Percentiles rank a stretch among this genome's conserved stretches.
These are phyloP conservation scores for Leccinum variicolor DNA, from an alignment of 768 basidiomycete species.

Conservation along the genomic window DNA sequence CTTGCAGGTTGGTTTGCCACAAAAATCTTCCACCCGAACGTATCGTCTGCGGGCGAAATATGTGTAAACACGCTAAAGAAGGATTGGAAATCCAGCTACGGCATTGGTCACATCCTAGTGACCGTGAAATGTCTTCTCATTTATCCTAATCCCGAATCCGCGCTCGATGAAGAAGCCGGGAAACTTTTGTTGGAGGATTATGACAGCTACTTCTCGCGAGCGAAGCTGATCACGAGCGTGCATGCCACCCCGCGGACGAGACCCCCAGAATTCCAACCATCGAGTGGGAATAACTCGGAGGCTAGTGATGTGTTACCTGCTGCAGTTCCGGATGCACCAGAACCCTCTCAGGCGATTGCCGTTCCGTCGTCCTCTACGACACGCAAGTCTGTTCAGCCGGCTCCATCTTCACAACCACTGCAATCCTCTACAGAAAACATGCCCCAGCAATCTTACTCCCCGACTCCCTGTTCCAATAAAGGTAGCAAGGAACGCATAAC, in stretches of 20 bases:
- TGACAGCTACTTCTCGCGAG: conserved; percentile 80
- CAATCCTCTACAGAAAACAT: conserved; percentile 38
- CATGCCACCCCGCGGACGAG: conserved; percentile 81
- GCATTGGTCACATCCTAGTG: conserved; percentile 86
- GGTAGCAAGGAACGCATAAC: conserved; percentile 56
- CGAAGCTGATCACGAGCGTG: conserved; percentile 84
- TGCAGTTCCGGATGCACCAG: conserved; percentile 16
- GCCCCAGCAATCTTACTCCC: conserved; percentile 38
- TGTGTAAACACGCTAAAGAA: conserved; percentile 98
- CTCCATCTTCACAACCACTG: conserved; percentile 37
- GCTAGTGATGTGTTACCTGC: conserved; percentile 11
- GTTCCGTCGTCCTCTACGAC: conserved; percentile 39
- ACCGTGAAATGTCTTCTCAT: conserved; percentile 95
- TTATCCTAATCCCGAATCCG: conserved; percentile 95
- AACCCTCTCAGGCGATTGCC: conserved; percentile 32
- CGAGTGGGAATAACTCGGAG: conserved; percentile 30
- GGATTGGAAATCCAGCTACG: conserved; percentile 91
- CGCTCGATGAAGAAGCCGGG: conserved; percentile 93
- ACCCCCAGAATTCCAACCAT: conserved; percentile 68
- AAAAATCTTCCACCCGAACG: conserved; percentile 97
- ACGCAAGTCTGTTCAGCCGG: conserved; percentile 42
- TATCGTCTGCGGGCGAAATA: conserved; percentile 86
- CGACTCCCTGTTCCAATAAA: conserved; percentile 28
- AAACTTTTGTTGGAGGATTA: conserved; percentile 90
- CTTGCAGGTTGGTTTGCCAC: conserved; percentile 79